These are phyloP conservation scores for Hypoxylon sp. DNA, from an alignment of 2,329 filamentous ascomycete species.

Conservation along the genomic window DNA sequence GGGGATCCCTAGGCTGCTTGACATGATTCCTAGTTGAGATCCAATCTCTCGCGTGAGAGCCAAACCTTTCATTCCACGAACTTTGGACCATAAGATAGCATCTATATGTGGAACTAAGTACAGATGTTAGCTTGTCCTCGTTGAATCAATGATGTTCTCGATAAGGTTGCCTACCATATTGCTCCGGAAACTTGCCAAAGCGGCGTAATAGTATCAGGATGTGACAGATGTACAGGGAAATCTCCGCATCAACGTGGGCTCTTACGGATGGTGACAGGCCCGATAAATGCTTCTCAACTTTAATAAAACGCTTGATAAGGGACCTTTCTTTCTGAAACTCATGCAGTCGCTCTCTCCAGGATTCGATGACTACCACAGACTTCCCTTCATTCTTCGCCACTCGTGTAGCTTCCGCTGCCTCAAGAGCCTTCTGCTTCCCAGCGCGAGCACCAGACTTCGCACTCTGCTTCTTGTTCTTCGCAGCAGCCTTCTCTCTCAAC, in stretches of 20 bases:
- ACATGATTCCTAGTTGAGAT: constrained; percentile 27
- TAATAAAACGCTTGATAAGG: constrained; percentile 63
- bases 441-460: constrained; percentile 49
- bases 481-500: constrained; percentile 46
- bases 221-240: constrained; percentile 57
- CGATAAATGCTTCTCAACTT: constrained; percentile 64
- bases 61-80: constrained; percentile 30
- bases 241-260: constrained; percentile 53
- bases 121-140: constrained; percentile 10
- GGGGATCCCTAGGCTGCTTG: constrained; percentile 29
- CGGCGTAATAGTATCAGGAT: constrained; percentile 47
- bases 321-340: constrained; percentile 64
- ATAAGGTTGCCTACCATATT: constrained; percentile 36
- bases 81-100: constrained; percentile 45
- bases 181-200: not conserved
- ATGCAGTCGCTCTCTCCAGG: constrained; percentile 62
- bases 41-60: constrained; percentile 37
- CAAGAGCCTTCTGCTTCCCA: constrained; percentile 58
- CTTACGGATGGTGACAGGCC: constrained; percentile 57
- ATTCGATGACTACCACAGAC: constrained; percentile 54
- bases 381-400: constrained; percentile 55
- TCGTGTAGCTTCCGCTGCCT: constrained; percentile 56
- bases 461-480: constrained; percentile 37
- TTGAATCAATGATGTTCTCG: too few relatives aligned
- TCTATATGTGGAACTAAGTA: constrained; percentile 31